Evolutionary conservation across 345 rosid genomes (phyloP).

Genomic region (Cardamine resedifolia): DNA sequence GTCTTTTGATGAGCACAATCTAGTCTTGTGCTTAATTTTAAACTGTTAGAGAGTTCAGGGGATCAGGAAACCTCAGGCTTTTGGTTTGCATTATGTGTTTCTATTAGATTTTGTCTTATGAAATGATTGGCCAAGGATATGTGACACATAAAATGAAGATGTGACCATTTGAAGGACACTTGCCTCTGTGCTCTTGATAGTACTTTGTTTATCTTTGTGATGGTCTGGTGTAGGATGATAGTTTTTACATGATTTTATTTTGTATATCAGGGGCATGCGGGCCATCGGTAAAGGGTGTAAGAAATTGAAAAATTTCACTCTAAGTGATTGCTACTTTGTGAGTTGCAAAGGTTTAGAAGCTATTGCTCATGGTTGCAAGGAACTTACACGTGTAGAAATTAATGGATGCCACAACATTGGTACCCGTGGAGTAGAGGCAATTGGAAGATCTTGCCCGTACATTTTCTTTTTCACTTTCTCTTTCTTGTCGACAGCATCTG

Average conservation of each 20-base stretch:
- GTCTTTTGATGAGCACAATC: not conserved
- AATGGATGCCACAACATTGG: conserved; percentile 95
- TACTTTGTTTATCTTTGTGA: conserved; percentile 7
- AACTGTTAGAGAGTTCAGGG: not conserved
- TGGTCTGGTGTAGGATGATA: not conserved
- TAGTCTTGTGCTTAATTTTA: not conserved
- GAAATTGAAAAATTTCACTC: conserved; percentile 65
- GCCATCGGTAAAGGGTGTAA: conserved; percentile 81
- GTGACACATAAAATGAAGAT: not conserved
- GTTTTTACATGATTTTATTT: conserved; percentile 24
- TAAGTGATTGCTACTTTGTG: conserved; percentile 78
- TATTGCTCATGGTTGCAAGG: conserved; percentile 73
- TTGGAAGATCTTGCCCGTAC: conserved; percentile 84
- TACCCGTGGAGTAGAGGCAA: conserved; percentile 70
- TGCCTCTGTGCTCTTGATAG: not conserved
- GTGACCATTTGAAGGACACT: not conserved
- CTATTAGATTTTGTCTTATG: not conserved
- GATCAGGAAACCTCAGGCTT: not conserved
- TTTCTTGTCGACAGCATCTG: not conserved
- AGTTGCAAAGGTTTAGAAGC: conserved; percentile 81
- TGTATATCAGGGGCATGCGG: conserved; percentile 69
- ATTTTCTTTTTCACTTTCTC: conserved; percentile 21
- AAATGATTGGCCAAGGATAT: not conserved
- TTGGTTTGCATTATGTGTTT: not conserved
- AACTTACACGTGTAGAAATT: conserved; percentile 77